Conservation (phyloP, 1,139 yeast species). For the Saccharomyces hybrid region DNA sequence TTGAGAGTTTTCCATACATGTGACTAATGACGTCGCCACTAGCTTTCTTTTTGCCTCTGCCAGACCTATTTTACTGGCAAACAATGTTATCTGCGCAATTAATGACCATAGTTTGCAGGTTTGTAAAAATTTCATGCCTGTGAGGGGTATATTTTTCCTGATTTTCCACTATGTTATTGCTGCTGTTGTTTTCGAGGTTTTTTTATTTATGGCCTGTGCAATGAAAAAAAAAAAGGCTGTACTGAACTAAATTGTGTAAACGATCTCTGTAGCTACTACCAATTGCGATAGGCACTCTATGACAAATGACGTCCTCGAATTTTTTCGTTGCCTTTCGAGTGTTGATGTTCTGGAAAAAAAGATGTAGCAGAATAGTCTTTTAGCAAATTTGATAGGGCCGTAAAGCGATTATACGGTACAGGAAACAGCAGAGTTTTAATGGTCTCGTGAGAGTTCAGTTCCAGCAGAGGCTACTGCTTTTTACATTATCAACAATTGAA, state of each 20-base stretch:
- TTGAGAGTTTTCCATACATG: too few relatives aligned
- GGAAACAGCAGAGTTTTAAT: background rate
- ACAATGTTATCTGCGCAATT: background rate
- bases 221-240: background rate
- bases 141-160: too few relatives aligned
- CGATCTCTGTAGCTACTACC: background rate
- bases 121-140: background rate
- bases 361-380: background rate
- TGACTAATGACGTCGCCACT: too few relatives aligned
- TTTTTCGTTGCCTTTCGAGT: background rate
- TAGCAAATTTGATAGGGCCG: background rate
- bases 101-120: background rate
- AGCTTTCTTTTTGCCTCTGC: too few relatives aligned
- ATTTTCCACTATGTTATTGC: too few relatives aligned
- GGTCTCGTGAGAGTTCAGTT: background rate
- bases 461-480: background rate
- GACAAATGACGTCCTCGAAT: background rate
- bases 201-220: background rate
- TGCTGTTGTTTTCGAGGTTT: background rate
- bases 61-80: background rate
- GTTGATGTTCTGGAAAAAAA: background rate
- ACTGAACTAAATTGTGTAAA: background rate
- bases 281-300: too few relatives aligned
- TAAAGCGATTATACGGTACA: background rate
- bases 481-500: background rate